Percentiles rank a stretch among this genome's conserved stretches.
Conservation (phyloP, 2,329 filamentous ascomycete species). For the Claviceps capensis region DNA sequence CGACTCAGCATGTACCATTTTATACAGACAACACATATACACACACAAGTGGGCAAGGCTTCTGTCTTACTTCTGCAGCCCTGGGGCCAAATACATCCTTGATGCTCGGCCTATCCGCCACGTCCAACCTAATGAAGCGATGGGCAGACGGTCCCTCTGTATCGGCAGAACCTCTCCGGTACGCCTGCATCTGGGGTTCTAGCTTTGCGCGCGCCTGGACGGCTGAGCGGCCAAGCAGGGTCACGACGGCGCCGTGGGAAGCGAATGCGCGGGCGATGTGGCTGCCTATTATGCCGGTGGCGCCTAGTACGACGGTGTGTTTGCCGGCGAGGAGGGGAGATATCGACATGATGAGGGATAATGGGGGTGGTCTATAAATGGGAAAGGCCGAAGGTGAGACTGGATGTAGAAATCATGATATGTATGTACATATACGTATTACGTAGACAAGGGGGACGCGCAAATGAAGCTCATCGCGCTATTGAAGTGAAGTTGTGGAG, state of each 20-base stretch:
- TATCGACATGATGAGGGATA: not conserved
- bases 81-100: conserved; percentile 15
- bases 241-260: conserved; percentile 41
- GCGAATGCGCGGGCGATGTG: conserved; percentile 56
- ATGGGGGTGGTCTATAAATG: conserved; percentile 6
- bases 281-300: conserved; percentile 55
- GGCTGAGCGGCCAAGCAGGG: conserved; percentile 46
- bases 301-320: conserved; percentile 52
- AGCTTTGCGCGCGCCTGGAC: conserved; percentile 29
- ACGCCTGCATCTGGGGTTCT: conserved; percentile 17
- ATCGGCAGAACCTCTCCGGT: conserved; percentile 5
- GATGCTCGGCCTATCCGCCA: conserved; percentile 15
- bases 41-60: not conserved
- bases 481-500: no score
- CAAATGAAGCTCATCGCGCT: not conserved
- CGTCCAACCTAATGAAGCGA: conserved; percentile 22
- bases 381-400: not conserved
- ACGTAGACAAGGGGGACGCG: not conserved
- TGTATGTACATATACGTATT: no score
- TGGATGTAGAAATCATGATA: not conserved
- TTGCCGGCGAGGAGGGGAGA: conserved; percentile 27
- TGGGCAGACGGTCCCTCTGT: conserved; percentile 13
- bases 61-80: not conserved
- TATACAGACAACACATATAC: not conserved
- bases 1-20: no score